Base-by-base conservation (phyloP, 148 eudicot species). In the Fagopyrum homotropicum region DNA sequence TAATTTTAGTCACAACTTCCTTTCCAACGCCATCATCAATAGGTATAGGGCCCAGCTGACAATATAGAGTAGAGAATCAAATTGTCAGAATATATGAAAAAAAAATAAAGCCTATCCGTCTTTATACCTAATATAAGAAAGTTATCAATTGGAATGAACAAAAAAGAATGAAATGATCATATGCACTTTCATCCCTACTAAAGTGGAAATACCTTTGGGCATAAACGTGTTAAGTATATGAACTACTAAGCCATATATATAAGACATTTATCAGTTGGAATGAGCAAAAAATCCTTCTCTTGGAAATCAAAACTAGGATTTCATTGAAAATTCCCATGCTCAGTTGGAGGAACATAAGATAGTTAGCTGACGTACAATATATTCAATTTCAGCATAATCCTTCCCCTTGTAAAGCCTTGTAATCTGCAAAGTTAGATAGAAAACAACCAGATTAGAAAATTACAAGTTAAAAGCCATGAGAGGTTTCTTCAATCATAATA, bases 41-140 rank as follows among this genome's bases (percentile, higher is more conserved):
- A 46, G 99, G 98, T 77, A 95, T 89, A 54, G 99, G 99, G 56
- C 99, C 99, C 75, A 95, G 88, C 99, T 95, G 84, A 76, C 56
- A 73, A 57, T 74, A 75, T 50, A 45, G 45, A 61, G 68, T 11
- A 44, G 66, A 7, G 9, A 49, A 46, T 40, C 40, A 72, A n/a
- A 46, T 72, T 22, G 47, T 14, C 54, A 72, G 43, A 19, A 49
- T 19, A n/a, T 3, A 9, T 72, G 35, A 45, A 9, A 46, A 35
- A 35, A 71, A 29, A 45, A 66, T 15, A 6, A 7, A 40, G 2
- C 63, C 2, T 57, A 57, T 49, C 9, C 9, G 6, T 49, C 52
- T 12, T 12, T 49, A 49, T 8, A 49, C 9, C 52, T 49, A 49
- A 49, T 35, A 35, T 35, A 35, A 35, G 40, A 35, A 35, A 35